A percentile compares a stretch with the other conserved stretches of the same genome.
Evolutionary conservation across 1,284 basidiomycete species (phyloP).

Genomic region (Rhodofomes roseus): DNA sequence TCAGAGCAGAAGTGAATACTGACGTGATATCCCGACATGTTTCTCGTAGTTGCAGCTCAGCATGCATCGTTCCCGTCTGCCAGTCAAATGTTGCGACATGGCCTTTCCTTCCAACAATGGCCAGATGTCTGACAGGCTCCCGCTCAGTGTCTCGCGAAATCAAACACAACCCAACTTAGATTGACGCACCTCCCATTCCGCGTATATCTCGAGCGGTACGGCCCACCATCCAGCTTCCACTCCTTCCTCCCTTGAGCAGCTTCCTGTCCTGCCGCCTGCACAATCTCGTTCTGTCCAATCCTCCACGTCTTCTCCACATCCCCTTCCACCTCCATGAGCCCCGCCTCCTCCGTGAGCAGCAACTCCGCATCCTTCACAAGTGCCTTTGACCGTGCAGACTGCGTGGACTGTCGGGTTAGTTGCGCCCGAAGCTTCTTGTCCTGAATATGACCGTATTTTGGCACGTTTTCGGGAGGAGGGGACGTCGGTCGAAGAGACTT

Average conservation of each 20-base stretch:
- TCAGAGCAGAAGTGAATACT: conserved; percentile 21
- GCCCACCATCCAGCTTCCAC: conserved; percentile 85
- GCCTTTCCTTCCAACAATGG: conserved; percentile 78
- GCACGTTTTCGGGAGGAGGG: conserved; percentile 38
- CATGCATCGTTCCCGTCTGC: conserved; percentile 84
- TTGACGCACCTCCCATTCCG: conserved; percentile 81
- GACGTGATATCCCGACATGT: conserved; percentile 90
- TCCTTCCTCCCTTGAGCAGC: conserved; percentile 76
- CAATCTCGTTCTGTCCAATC: conserved; percentile 80
- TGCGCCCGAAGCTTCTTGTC: conserved; percentile 76
- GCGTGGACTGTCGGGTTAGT: conserved; percentile 56
- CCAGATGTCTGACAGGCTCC: conserved; percentile 60
- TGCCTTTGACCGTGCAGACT: conserved; percentile 52
- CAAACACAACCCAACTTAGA: not conserved
- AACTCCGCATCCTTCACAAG: conserved; percentile 65
- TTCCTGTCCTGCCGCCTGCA: conserved; percentile 64
- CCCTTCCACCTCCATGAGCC: conserved; percentile 68
- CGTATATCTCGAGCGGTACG: conserved; percentile 82
- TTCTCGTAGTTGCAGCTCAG: conserved; percentile 88
- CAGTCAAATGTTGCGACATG: conserved; percentile 97
- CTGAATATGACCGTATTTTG: conserved; percentile 58
- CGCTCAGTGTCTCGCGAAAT: not conserved
- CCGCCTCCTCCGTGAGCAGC: conserved; percentile 60
- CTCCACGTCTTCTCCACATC: conserved; percentile 90
- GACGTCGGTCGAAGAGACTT: conserved; percentile 52